Evolutionary conservation across 2,329 filamentous ascomycete genomes (phyloP).

Genomic region (Lecanicillium sp.): DNA sequence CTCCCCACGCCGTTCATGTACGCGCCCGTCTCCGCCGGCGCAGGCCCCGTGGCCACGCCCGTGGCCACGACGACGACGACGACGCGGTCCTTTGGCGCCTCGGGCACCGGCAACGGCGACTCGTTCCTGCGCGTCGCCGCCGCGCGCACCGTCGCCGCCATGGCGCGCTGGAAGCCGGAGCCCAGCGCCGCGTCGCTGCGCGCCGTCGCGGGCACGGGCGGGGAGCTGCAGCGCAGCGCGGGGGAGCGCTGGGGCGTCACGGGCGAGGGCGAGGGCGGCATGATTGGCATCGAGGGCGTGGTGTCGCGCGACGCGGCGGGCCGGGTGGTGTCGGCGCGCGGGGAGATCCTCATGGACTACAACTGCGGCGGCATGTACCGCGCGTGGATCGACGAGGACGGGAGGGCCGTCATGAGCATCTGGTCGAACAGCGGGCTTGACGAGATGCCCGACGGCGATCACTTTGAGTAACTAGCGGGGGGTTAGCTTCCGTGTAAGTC

Average conservation of each 20-base stretch:
- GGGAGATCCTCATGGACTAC: constrained; percentile 65
- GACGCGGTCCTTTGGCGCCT: constrained; percentile 52
- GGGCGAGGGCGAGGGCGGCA: constrained; percentile 76
- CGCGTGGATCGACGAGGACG: constrained; percentile 64
- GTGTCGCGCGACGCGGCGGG: constrained; percentile 40
- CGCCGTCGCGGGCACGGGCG: constrained; percentile 62
- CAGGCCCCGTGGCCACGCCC: neutral
- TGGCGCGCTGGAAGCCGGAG: constrained; percentile 56
- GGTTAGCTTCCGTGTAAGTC: neutral
- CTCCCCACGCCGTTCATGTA: constrained; percentile 45
- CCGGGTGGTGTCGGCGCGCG: constrained; percentile 33
- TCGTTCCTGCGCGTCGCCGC: constrained; percentile 72
- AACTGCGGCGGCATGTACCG: constrained; percentile 88
- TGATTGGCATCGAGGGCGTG: constrained; percentile 70
- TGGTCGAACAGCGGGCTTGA: constrained; percentile 27
- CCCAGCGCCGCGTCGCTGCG: constrained; percentile 53
- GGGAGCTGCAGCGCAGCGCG: constrained; percentile 69
- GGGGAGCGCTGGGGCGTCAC: constrained; percentile 65
- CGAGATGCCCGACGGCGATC: constrained; percentile 11
- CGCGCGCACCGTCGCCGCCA: constrained; percentile 64
- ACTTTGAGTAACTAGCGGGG: neutral
- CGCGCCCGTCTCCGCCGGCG: constrained; percentile 22
- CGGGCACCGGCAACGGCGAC: constrained; percentile 83
- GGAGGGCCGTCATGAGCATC: constrained; percentile 46
- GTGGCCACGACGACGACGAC: constrained; percentile 22